Conservation (phyloP, 352 stramenopile species). For the Globisporangium lucens region DNA sequence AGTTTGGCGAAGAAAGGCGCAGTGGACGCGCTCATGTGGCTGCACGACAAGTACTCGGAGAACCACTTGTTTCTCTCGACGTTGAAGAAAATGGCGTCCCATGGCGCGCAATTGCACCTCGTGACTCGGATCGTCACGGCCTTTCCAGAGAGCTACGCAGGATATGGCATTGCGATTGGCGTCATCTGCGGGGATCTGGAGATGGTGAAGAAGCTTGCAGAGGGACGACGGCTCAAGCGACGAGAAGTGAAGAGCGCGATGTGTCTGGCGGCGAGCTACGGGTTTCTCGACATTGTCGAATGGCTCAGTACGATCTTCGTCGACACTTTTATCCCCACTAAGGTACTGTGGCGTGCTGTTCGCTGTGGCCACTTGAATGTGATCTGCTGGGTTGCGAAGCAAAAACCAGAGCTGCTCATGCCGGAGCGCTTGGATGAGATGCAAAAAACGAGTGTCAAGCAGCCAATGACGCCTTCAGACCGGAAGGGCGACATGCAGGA, state of each 20-base stretch:
- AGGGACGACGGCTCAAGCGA: neutral
- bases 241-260: slow-evolving; percentile 13
- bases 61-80: slow-evolving; percentile 1
- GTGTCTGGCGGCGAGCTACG: slow-evolving; percentile 11
- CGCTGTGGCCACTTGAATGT: slow-evolving; percentile 3
- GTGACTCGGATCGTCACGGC: neutral
- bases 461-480: neutral
- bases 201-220: neutral
- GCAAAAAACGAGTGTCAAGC: neutral
- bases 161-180: neutral
- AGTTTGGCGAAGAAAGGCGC: neutral
- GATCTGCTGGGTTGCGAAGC: slow-evolving; percentile 4
- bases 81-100: slow-evolving; percentile 9
- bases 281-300: slow-evolving; percentile 4
- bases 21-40: slow-evolving; percentile 4
- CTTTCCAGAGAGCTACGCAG: slow-evolving; percentile 5
- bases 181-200: slow-evolving; percentile 7
- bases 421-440: slow-evolving; percentile 1
- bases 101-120: slow-evolving; percentile 2
- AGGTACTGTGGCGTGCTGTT: slow-evolving; percentile 11
- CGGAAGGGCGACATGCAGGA: neutral
- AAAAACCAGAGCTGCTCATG: neutral
- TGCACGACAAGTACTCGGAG: slow-evolving; percentile 10
- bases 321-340: neutral
- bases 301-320: slow-evolving; percentile 4